Percentiles rank a stretch among this genome's conserved stretches.
Evolutionary conservation across 148 eudicot species (phyloP).

Genomic region (Cornus suecica): DNA sequence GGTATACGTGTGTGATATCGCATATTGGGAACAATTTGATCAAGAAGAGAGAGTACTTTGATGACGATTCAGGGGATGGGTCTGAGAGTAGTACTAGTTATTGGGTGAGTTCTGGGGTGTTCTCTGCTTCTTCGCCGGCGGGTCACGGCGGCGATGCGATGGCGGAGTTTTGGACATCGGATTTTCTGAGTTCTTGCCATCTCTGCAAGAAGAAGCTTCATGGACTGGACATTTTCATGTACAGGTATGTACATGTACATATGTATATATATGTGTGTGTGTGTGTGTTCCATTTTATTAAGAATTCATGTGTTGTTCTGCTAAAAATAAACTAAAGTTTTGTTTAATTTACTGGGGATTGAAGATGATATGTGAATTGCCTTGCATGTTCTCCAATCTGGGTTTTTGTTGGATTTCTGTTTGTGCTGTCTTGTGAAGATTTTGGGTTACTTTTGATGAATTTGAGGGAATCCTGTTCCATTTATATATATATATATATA

Average conservation of each 20-base stretch:
- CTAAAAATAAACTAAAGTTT: not conserved
- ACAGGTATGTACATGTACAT: conserved; percentile 34
- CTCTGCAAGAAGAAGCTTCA: conserved; percentile 50
- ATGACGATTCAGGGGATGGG: conserved; percentile 25
- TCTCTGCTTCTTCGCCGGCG: conserved; percentile 16
- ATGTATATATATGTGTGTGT: conserved; percentile 32
- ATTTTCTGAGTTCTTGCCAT: conserved; percentile 40
- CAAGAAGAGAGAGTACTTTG: conserved; percentile 49
- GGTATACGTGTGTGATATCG: conserved; percentile 52
- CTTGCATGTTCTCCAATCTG: not conserved
- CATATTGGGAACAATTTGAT: conserved; percentile 44
- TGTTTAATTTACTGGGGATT: not conserved
- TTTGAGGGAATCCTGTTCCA: not conserved
- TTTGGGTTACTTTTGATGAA: not conserved
- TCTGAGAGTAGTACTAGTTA: conserved; percentile 6
- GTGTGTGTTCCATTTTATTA: not conserved
- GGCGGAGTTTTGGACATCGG: conserved; percentile 15
- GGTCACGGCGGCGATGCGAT: not conserved
- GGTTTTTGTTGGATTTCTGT: not conserved
- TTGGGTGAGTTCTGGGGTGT: conserved; percentile 12
- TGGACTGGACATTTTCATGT: conserved; percentile 56
- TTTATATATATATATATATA: not conserved
- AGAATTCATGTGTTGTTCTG: not conserved
- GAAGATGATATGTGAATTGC: not conserved
- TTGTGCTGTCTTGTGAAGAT: not conserved